Base-by-base conservation (phyloP, 2,329 filamentous ascomycete genomes). In the Fusarium citri region DNA sequence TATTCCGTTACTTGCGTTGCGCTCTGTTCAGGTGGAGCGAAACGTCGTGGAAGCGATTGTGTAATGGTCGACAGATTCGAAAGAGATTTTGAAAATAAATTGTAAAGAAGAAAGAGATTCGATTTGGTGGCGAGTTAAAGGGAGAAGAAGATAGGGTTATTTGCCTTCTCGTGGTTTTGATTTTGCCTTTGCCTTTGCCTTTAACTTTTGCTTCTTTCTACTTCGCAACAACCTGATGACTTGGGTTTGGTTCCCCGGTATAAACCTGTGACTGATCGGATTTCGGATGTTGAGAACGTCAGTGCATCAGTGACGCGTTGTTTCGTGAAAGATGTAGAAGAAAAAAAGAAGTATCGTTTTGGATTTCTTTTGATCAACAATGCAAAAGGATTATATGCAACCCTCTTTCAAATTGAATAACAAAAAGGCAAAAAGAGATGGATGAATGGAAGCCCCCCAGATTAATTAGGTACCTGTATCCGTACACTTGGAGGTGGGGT, bases 1-100 rank as follows among this genome's bases (percentile, higher is more conserved):
- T 37, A 37, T 37, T 37, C 34, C 34, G 34, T 37, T n/a, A 37
- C 18, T 37, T 59, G 50, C 43, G n/a, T 37, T 59, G 50, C 43
- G n/a, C 50, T 55, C 30, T 37, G 48, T 25, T 66, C 15, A 42
- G 30, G 67, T 71, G 68, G 64, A 69, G 60, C 59, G 47, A 69
- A 22, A 64, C 40, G 64, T 66, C 55, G 56, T 71, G 68, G 48
- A 71, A 71, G 55, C 37, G 55, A 48, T 63, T 55, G 63, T 71
- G 53, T 55, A 68, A 68, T 41, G 68, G 59, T 55, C 43, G 56
- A 53, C 28, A 37, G 37, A 28, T 47, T 28, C 18, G 30, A 26
- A 15, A 14, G 26, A 22, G n/a, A 12, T 37, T 20, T 12, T 49
- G 53, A 20, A 11, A 25, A 26, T 18, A 37, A 25, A 55, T 37